Base-by-base conservation (phyloP, 2,329 filamentous ascomycete species). In the Curvularia sp. region DNA sequence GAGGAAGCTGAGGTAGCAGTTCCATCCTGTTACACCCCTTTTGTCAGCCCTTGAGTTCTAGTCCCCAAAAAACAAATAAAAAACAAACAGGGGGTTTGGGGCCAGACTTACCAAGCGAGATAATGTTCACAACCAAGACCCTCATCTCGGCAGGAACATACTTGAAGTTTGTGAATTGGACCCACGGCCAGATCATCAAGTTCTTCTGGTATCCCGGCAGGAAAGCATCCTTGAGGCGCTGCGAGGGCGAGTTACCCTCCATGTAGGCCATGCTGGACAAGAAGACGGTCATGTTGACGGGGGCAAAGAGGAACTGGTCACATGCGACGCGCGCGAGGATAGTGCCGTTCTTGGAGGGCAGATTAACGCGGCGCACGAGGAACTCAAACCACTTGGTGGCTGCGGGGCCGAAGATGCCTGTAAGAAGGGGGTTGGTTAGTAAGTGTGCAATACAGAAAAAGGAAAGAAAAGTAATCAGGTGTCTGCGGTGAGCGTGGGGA, bases 301-400 rank as follows among this genome's bases (percentile, higher is more conserved):
- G 91, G 38, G 93, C 91, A 79, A 97, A 97, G 50, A 95, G 67
- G 44, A 86, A 80, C 81, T 97, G 93, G 80, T 97, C 93, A 64
- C 66, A 69, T 48, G 86, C 87, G 60, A 97, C 93, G 66, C 92
- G 90, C 26, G 92, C 89, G 52, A 88, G 77, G 61, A 91, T 91
- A 71, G 93, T 92, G 55, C 84, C 78, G 72, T 89, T 89, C 66
- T 83, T 83, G 53, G 84, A 84, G 71, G 85, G 86, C 59, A 92
- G 73, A 62, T 75, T 83, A 66, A 97, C 85, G 65, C 87, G 84
- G 58, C 85, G 85, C 70, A 91, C 87, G 57, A 97, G 88, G 77
- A 96, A 85, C 61, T 84, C 83, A 83, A 91, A 96, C 93, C 93
- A 97, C 52, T 86, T 91, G 9, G 92, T 92, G 6, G 93, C 93